phyloP scores from a whole-genome alignment of 2,329 filamentous ascomycete genomes.

The Aspergillus sp. region DNA sequence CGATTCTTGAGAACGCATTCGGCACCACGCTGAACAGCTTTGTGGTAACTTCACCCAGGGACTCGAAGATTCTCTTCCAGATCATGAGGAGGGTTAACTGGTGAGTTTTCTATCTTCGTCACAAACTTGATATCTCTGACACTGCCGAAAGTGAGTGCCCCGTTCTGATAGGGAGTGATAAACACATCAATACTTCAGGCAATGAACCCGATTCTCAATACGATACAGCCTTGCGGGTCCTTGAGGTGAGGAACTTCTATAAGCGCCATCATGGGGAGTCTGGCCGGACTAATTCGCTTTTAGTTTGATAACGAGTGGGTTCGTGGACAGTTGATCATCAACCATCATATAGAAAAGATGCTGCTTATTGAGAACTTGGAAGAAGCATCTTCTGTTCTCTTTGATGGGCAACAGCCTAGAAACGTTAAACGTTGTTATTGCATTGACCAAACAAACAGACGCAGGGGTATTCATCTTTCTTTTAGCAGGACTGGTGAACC shows the following conservation, averaged over 20 bases:
- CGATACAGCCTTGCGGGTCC: conserved; percentile 75
- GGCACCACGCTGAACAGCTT: conserved; percentile 74
- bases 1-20: conserved; percentile 75
- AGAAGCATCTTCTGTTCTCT: conserved; percentile 71
- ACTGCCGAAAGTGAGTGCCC: conserved; percentile 49
- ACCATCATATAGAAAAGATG: conserved; percentile 78
- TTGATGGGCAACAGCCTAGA: conserved; percentile 59
- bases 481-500: conserved; percentile 52
- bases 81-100: conserved; percentile 66
- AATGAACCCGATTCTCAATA: conserved; percentile 73
- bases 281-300: conserved; percentile 22
- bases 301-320: conserved; percentile 78
- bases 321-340: conserved; percentile 80
- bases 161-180: conserved; percentile 65
- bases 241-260: conserved; percentile 55
- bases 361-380: conserved; percentile 70
- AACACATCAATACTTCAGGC: conserved; percentile 59
- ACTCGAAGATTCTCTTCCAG: conserved; percentile 67
- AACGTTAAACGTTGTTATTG: conserved; percentile 71
- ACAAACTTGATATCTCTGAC: conserved; percentile 18
- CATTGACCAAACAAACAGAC: conserved; percentile 65
- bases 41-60: conserved; percentile 74
- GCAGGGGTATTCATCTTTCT: conserved; percentile 62
- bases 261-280: not conserved
- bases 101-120: conserved; percentile 34